phyloP scores from a whole-genome alignment of 768 basidiomycete species.

The Calvatia gigantea region DNA sequence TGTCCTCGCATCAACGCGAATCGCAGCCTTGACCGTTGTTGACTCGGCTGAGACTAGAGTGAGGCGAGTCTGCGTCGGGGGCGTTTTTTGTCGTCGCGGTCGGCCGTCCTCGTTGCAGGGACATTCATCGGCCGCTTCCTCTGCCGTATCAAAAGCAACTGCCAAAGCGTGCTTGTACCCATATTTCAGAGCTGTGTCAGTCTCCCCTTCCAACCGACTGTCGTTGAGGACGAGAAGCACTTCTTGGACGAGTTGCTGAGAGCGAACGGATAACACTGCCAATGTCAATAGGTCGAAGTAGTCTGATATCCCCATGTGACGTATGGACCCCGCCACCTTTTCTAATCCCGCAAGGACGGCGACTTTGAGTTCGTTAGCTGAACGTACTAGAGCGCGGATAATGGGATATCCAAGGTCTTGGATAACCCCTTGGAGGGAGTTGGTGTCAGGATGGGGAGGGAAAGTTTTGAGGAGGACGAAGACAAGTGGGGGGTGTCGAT shows the following conservation, averaged over 20 bases:
- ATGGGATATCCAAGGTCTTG: slow-evolving; percentile 29
- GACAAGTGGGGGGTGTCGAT: slow-evolving; percentile 47
- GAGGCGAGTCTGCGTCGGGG: slow-evolving; percentile 41
- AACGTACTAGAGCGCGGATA: slow-evolving; percentile 46
- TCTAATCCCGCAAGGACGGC: slow-evolving; percentile 58
- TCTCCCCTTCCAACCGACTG: slow-evolving; percentile 20
- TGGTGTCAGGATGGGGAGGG: slow-evolving; percentile 35
- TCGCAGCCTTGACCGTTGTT: slow-evolving; percentile 41
- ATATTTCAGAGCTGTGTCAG: slow-evolving; percentile 24
- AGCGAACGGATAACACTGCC: slow-evolving; percentile 47
- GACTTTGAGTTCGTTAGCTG: slow-evolving; percentile 51
- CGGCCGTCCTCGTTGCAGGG: slow-evolving; percentile 63
- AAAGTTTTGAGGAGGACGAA: slow-evolving; percentile 49
- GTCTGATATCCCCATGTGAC: slow-evolving; percentile 33
- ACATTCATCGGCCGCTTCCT: slow-evolving; percentile 65
- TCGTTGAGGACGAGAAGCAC: slow-evolving; percentile 55
- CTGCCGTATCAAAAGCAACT: slow-evolving; percentile 59
- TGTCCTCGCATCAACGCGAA: slow-evolving; percentile 51
- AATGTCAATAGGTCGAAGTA: slow-evolving; percentile 55
- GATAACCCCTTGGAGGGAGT: slow-evolving; percentile 26
- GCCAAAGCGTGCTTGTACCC: slow-evolving; percentile 53
- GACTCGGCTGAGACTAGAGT: slow-evolving; percentile 26
- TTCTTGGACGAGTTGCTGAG: slow-evolving; percentile 53
- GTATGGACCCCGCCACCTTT: slow-evolving; percentile 38
- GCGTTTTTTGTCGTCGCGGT: slow-evolving; percentile 40